phyloP scores from a whole-genome alignment of 1,284 basidiomycete species.

The Ustilago cynodontis region DNA sequence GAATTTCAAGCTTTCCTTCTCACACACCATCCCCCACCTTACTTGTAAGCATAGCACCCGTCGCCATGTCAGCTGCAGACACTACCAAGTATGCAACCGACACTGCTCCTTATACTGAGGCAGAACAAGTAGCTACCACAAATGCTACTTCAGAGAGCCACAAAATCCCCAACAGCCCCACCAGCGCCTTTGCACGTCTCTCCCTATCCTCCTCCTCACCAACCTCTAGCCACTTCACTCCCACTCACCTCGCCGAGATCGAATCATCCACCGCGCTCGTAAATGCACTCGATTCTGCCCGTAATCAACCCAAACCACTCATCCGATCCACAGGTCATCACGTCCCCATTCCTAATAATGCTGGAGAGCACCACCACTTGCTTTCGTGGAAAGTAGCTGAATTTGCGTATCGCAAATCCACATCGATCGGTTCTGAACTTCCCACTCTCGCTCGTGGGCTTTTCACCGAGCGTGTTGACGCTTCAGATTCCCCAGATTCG shows the following conservation, averaged over 20 bases:
- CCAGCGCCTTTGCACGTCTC: slow-evolving; percentile 37
- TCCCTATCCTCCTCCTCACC: slow-evolving; percentile 23
- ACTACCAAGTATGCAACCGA: neutral
- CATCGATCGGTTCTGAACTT: slow-evolving; percentile 52
- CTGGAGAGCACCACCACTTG: slow-evolving; percentile 33
- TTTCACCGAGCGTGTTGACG: slow-evolving; percentile 55
- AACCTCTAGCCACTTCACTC: slow-evolving; percentile 13
- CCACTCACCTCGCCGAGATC: slow-evolving; percentile 18
- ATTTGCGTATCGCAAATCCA: slow-evolving; percentile 67
- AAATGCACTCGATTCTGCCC: slow-evolving; percentile 31
- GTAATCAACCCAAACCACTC: slow-evolving; percentile 45
- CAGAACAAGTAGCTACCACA: neutral
- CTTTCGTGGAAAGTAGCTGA: slow-evolving; percentile 66
- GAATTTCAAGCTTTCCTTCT: neutral
- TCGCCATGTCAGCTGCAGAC: slow-evolving; percentile 4
- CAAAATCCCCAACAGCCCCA: slow-evolving; percentile 43
- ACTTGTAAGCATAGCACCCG: neutral
- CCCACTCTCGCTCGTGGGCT: slow-evolving; percentile 68
- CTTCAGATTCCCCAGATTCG: neutral
- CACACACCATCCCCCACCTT: neutral
- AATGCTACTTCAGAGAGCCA: neutral
- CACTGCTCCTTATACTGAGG: neutral
- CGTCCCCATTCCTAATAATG: neutral
- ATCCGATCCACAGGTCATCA: slow-evolving; percentile 48
- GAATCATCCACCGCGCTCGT: slow-evolving; percentile 40